Percentiles rank a stretch among this genome's conserved stretches.
phyloP scores from a whole-genome alignment of 2,329 filamentous ascomycete species.

The Alternaria triticimaculans region DNA sequence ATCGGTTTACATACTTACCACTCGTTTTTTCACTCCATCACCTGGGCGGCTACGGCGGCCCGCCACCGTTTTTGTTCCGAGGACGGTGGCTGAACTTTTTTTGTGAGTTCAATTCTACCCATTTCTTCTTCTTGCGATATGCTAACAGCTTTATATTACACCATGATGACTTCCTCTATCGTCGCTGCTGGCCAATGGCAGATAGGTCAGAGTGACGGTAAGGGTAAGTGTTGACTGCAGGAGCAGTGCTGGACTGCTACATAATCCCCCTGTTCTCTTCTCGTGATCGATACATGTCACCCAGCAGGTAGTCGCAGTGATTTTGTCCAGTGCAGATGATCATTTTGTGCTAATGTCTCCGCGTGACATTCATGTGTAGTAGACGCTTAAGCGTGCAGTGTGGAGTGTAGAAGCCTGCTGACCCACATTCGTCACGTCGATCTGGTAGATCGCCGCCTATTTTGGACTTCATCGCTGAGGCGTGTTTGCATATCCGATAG shows the following conservation, averaged over 20 bases:
- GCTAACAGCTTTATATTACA: neutral
- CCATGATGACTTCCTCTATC: neutral
- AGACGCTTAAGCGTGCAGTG: fast-evolving
- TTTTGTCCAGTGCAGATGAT: neutral
- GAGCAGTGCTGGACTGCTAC: neutral
- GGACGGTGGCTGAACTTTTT: neutral
- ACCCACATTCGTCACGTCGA: neutral
- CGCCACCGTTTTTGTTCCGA: neutral
- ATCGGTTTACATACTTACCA: neutral
- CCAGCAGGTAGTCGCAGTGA: neutral
- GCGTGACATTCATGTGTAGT: neutral
- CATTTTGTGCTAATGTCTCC: fast-evolving
- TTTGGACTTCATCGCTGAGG: no score
- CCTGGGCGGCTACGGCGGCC: no score
- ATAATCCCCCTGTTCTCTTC: neutral
- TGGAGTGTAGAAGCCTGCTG: neutral
- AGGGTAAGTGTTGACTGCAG: neutral
- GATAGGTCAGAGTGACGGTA: fast-evolving
- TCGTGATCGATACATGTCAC: neutral
- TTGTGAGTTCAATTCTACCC: neutral
- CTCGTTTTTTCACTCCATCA: neutral
- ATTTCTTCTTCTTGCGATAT: neutral
- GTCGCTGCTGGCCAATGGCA: neutral
- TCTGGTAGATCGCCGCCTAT: neutral
- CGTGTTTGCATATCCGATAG: no score